Conservation (phyloP, 2,329 filamentous ascomycete genomes). For the Trichophaea hybrida region DNA sequence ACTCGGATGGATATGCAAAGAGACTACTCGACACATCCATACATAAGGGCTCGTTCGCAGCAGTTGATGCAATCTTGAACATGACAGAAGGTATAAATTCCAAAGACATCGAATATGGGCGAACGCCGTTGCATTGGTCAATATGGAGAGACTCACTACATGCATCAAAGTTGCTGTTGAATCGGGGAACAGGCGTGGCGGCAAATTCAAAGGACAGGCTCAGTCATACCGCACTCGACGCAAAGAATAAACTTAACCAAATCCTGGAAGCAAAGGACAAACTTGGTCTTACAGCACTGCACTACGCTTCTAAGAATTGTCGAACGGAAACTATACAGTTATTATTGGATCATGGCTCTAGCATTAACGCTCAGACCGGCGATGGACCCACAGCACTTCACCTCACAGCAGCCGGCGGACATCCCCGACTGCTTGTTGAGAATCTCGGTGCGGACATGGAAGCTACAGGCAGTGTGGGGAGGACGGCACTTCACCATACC, state of each 20-base stretch:
- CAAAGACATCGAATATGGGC: not conserved
- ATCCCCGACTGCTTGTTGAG: not conserved
- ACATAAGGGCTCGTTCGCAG: not conserved
- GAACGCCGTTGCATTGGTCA: not conserved
- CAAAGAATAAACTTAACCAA: too few relatives aligned
- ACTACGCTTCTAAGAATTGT: conserved; percentile 16
- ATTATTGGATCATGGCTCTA: not conserved
- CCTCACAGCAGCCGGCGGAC: not conserved
- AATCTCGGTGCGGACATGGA: not conserved
- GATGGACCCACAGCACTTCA: not conserved
- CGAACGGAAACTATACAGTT: not conserved
- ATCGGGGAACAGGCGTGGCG: not conserved
- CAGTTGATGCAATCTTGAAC: not conserved
- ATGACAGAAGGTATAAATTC: not conserved
- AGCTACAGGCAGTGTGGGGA: not conserved
- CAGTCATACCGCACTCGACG: too few relatives aligned
- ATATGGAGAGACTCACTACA: not conserved
- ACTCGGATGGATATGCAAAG: not conserved
- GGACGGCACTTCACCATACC: too few relatives aligned
- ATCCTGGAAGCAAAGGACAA: too few relatives aligned
- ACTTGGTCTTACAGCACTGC: conserved; percentile 16
- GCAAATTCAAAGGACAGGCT: too few relatives aligned
- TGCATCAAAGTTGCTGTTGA: not conserved
- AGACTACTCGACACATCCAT: not conserved
- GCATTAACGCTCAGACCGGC: not conserved